phyloP scores from a whole-genome alignment of 192 early-diverging fungal species.

The Coemansia sp. region DNA sequence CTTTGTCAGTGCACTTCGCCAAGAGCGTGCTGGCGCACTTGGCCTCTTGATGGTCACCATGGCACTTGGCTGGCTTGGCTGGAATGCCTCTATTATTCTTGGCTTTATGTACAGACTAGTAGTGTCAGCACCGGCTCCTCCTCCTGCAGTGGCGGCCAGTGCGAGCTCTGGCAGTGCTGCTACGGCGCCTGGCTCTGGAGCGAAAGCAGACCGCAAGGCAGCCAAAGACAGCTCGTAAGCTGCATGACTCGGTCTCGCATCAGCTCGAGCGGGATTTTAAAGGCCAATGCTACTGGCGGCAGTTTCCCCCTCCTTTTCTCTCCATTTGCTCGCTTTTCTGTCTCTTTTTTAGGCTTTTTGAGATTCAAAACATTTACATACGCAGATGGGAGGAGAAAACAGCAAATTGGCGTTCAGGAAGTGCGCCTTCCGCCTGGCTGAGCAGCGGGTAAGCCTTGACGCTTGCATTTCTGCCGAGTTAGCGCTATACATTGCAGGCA shows the following conservation, averaged over 20 bases:
- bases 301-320: background rate
- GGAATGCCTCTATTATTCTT: conserved; percentile 26
- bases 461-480: background rate
- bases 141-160: conserved; percentile 2
- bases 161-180: background rate
- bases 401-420: conserved; percentile 87
- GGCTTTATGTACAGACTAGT: conserved; percentile 12
- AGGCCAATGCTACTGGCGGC: background rate
- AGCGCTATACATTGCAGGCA: conserved; percentile 35
- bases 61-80: conserved; percentile 38
- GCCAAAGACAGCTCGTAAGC: conserved; percentile 8
- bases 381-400: conserved; percentile 81
- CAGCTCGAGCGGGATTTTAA: background rate
- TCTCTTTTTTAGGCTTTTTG: background rate
- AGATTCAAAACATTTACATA: background rate
- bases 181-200: background rate
- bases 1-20: conserved; percentile 22
- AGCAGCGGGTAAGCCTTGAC: conserved; percentile 64
- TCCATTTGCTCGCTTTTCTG: background rate
- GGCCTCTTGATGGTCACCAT: conserved; percentile 23
- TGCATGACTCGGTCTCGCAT: background rate
- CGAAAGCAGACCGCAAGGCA: background rate
- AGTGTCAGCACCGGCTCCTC: background rate
- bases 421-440: conserved; percentile 79
- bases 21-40: conserved; percentile 34